phyloP scores from a whole-genome alignment of 768 basidiomycete genomes.

The Tulasnella sp. region DNA sequence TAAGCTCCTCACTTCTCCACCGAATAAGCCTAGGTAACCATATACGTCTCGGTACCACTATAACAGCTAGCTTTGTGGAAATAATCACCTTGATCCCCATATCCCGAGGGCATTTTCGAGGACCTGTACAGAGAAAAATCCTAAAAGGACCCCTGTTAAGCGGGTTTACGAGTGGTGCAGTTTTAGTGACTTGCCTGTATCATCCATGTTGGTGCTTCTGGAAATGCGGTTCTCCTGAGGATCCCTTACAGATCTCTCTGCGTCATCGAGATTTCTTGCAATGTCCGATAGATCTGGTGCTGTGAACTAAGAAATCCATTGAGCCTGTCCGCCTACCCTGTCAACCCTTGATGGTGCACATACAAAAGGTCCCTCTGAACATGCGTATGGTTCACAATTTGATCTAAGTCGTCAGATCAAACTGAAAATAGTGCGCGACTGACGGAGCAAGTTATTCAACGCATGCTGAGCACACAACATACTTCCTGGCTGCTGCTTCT shows the following conservation, averaged over 20 bases:
- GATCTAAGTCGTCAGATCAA: not conserved
- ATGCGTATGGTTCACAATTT: not conserved
- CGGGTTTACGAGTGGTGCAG: not conserved
- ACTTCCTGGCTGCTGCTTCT: constrained; percentile 51
- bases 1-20: constrained; percentile 78
- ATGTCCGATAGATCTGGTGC: constrained; percentile 67
- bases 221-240: constrained; percentile 35
- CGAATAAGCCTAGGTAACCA: constrained; percentile 46
- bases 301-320: constrained; percentile 43
- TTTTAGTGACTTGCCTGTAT: constrained; percentile 46
- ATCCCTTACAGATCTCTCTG: constrained; percentile 46
- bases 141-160: constrained; percentile 27
- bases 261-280: constrained; percentile 49
- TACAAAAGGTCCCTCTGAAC: not conserved
- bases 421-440: constrained; percentile 23
- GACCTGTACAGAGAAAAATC: constrained; percentile 88
- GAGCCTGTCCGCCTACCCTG: too few species aligned
- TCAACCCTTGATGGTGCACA: constrained; percentile 7
- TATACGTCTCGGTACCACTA: not conserved
- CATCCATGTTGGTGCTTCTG: constrained; percentile 66
- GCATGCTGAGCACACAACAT: constrained; percentile 85
- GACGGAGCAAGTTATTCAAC: constrained; percentile 66
- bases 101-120: constrained; percentile 71
- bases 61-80: not conserved
- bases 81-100: constrained; percentile 62